These are phyloP conservation scores for Candida takata DNA, from an alignment of 805 yeast species.

Conservation along the genomic window DNA sequence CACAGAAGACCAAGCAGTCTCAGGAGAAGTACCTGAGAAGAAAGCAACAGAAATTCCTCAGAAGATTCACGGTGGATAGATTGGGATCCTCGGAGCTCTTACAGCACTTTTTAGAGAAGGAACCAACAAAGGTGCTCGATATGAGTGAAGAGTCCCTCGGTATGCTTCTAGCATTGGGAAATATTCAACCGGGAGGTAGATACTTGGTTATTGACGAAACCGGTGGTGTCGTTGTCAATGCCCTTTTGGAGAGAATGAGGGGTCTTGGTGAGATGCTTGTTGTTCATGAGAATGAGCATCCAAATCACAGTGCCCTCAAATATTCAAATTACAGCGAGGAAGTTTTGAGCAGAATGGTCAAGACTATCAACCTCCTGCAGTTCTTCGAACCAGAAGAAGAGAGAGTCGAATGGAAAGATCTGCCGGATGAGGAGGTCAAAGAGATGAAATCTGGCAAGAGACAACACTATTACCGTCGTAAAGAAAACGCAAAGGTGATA, in stretches of 20 bases:
- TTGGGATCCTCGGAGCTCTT: conserved; percentile 65
- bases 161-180: conserved; percentile 66
- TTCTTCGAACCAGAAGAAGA: conserved; percentile 67
- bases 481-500: conserved; percentile 46
- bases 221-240: conserved; percentile 83
- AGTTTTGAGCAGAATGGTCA: conserved; percentile 46
- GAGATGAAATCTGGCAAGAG: conserved; percentile 53
- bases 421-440: conserved; percentile 44
- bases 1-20: conserved; percentile 80
- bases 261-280: conserved; percentile 62
- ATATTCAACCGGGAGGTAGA: conserved; percentile 83
- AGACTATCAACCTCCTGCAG: conserved; percentile 71
- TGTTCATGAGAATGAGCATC: conserved; percentile 89
- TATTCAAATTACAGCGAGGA: conserved; percentile 58
- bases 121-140: conserved; percentile 59
- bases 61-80: conserved; percentile 77
- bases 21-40: conserved; percentile 89
- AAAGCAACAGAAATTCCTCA: conserved; percentile 84
- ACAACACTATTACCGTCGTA: conserved; percentile 60
- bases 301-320: conserved; percentile 66
- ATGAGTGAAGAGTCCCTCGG: conserved; percentile 83
- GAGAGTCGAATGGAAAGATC: conserved; percentile 38
- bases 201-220: conserved; percentile 89
- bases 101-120: conserved; percentile 68
- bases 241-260: conserved; percentile 85